phyloP scores from a whole-genome alignment of 2,329 filamentous ascomycete genomes.

The Talaromyces sp. region DNA sequence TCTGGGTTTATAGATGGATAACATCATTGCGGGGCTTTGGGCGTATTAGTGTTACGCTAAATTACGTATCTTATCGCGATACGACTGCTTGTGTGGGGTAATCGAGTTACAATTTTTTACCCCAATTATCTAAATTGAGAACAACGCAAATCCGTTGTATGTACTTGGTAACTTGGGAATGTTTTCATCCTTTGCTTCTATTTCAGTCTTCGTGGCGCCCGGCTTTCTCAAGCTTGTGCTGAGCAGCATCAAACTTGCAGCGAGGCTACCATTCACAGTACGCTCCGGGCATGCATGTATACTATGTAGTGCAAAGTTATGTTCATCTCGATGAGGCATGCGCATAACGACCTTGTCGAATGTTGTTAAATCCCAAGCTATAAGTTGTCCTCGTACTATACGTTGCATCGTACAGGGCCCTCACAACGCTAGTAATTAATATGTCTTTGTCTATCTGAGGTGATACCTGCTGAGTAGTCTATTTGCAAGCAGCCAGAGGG shows the following conservation, averaged over 20 bases:
- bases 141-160: not conserved
- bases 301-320: no score
- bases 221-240: no score
- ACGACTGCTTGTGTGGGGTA: not conserved
- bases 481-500: not conserved
- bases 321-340: not conserved
- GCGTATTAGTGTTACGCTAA: not conserved
- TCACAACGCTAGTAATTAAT: not conserved
- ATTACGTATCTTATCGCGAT: not conserved
- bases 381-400: not conserved
- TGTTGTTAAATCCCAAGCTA: not conserved
- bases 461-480: not conserved
- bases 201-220: no score
- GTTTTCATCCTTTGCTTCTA: no score
- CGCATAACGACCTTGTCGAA: not conserved
- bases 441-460: not conserved
- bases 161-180: no score
- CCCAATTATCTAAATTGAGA: no score
- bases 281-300: no score
- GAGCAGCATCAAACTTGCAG: no score
- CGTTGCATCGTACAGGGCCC: not conserved
- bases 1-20: not conserved
- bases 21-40: slow-evolving; percentile 1
- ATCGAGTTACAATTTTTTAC: not conserved
- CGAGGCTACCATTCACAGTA: no score